A percentile compares a stretch with the other conserved stretches of the same genome.
These are phyloP conservation scores for Pyracantha coccinea DNA, from an alignment of 331 rosid genomes.

Conservation along the genomic window DNA sequence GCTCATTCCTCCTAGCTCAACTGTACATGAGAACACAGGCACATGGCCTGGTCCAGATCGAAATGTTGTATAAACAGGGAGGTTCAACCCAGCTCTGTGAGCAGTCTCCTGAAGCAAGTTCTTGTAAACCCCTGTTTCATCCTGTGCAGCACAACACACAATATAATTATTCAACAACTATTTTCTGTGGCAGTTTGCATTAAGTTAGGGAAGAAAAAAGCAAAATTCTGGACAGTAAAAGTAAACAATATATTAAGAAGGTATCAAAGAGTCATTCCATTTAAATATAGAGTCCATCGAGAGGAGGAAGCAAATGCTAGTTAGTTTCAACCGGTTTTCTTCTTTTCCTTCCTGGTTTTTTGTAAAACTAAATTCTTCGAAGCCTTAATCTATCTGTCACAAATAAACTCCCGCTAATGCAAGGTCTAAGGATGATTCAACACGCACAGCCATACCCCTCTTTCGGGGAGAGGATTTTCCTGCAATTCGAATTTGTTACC, in stretches of 20 bases:
- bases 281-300: no score
- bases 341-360: neutral
- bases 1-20: constrained; percentile 69
- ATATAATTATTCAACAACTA: neutral
- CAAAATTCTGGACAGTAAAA: neutral
- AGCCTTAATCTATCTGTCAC: neutral
- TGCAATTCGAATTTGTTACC: no score
- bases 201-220: neutral
- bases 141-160: constrained; percentile 26
- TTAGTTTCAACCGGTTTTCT: neutral
- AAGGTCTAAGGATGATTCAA: no score
- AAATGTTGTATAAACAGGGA: constrained; percentile 61
- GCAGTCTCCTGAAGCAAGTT: constrained; percentile 89
- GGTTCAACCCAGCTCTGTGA: constrained; percentile 77
- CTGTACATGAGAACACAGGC: constrained; percentile 60
- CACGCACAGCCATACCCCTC: no score
- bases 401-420: no score
- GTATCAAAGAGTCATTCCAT: no score
- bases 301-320: no score
- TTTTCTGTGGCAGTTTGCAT: neutral
- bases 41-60: constrained; percentile 66
- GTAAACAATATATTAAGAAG: no score
- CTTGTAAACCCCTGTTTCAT: constrained; percentile 79
- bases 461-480: no score
- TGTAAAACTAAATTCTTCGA: neutral